Evolutionary conservation across 257 asterid genomes (phyloP), one percentile per base, ranked within the genome.

Genomic region (Leonotis leonurus): DNA sequence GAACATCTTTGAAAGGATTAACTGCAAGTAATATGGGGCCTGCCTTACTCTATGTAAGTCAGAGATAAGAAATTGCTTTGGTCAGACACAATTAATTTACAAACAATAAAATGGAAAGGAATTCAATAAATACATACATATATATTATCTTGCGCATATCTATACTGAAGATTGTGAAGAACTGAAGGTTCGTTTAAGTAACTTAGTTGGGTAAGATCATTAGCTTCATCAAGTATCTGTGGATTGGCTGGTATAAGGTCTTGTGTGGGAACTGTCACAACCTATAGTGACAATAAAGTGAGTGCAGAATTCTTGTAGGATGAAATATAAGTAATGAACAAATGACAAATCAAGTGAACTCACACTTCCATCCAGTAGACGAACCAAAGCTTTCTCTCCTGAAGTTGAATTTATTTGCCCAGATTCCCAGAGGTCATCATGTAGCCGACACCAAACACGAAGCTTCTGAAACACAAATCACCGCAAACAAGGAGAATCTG

Each of bases 171-270:
- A 74, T 87, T 94, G 77, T 94, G 89, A 74, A 94, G 87, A 79
- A 94, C 87, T 37, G 99, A 94, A 67, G 97, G 96, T 77, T 87
- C 96, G 12, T 90, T 90, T 81, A 94, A 70, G 77, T 85, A 87
- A 78, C 94, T 79, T 67, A 90, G 96, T 53, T 87, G 90, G 61
- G 77, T 76, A 59, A 94, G 95, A 81, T 94, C 87, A 75, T 94
- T 89, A 58, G 85, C 95, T 16, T 82, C 95, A 62, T 87, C 90
- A 35, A 94, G 95, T 76, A 90, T 87, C 41, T 75, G 93, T 0
- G 99, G 99, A 81, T 94, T 94, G 70, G 97, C 95, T 40, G 97
- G 99, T 69, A 81, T 76, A 65, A 94, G 82, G 54, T 85, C 95
- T 41, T 62, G 75, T 8, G 68, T 73, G 63, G 83, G 74, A 60